Evolutionary conservation across 805 yeast species (phyloP), one percentile per base, ranked within the genome.

Genomic region (Yarrowia sp.): DNA sequence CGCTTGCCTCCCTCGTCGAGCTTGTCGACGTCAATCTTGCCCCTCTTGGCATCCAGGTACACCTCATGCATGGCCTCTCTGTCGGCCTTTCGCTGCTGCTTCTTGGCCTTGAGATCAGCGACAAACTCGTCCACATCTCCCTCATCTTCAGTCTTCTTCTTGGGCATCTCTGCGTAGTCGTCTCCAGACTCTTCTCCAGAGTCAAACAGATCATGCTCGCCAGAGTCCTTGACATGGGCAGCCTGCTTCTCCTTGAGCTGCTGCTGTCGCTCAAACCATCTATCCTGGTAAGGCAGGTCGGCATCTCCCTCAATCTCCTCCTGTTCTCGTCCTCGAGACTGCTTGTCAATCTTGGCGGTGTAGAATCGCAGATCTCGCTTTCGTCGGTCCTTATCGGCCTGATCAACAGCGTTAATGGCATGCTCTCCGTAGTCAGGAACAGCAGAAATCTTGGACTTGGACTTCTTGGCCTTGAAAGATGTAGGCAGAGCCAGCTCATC

Each of bases 201-300:
- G 33, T 69, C 65, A 36, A 65, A 70, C 8, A 68, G 66, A 55
- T 55, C 61, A 10, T 55, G 61, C 10, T 47, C 64, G 60, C 69
- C 72, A 28, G 53, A 38, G 47, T 75, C 81, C 67, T 82, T 88
- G 64, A 87, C 76, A 65, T 81, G 86, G 53, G 81, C 87, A 65
- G 86, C 87, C 1, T 74, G 68, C 73, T 90, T 96, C 74, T 90
- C 96, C 67, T 87, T 74, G 45, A 93, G 83, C 68, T 97, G 80
- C 72, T 90, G 95, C 72, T 90, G 95, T 73, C 98, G 85, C 78
- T 93, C 98, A 71, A 84, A 92, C 48, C 90, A 80, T 71, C 98
- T 84, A 77, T 93, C 98, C 70, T 84, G 86, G 76, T 95, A 93
- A 15, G 98, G 98, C 66, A 93, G 78, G 77, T 93, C 99, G 67